Base-by-base conservation (phyloP, 805 yeast genomes). In the Metschnikowia baotianmanensis region DNA sequence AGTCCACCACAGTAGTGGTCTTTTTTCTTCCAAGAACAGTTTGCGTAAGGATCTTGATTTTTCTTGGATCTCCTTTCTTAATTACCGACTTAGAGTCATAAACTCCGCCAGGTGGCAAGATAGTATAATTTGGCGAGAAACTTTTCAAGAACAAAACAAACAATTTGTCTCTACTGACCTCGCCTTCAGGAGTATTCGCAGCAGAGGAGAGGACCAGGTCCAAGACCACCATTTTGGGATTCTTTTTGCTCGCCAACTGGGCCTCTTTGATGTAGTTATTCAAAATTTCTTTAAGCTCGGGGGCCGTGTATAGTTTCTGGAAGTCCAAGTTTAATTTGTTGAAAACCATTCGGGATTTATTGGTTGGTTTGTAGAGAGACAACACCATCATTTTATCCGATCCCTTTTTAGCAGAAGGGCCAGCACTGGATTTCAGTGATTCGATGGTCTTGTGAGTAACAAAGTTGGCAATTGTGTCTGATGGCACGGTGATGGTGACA, bases 11-110 rank as follows among this genome's bases (percentile, higher is more conserved):
- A 25, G 80, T 70, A 0, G 98, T 91, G 13, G 89, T 77, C 5
- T 81, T 68, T 58, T 89, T 91, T 40, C 95, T 72, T 1, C 97
- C 96, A 45, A 84, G 80, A 50, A 86, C 84, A 46, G 78, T 76
- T 57, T 86, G 93, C 8, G 89, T 82, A 8, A 78, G 61, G 11
- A 93, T 75, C 28, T 72, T 63, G 28, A 91, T 74, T 31, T 68
- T 74, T 8, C 96, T 96, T 1, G 82, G 69, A 1, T 65, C 61
- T 2, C 98, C 98, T 47, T 73, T 85, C 18, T 38, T 36, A 43
- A 48, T 38, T 3, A 43, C 37, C 19, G 37, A 32, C 8, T 39
- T 23, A 11, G 46, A 8, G 15, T 34, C 33, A 20, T 33, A 31
- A 10, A 20, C 20, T 34, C 74, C 76, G 0, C 75, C 72, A 1